Base-by-base conservation (phyloP, 352 stramenopile genomes). In the Phytophthora crassamura region DNA sequence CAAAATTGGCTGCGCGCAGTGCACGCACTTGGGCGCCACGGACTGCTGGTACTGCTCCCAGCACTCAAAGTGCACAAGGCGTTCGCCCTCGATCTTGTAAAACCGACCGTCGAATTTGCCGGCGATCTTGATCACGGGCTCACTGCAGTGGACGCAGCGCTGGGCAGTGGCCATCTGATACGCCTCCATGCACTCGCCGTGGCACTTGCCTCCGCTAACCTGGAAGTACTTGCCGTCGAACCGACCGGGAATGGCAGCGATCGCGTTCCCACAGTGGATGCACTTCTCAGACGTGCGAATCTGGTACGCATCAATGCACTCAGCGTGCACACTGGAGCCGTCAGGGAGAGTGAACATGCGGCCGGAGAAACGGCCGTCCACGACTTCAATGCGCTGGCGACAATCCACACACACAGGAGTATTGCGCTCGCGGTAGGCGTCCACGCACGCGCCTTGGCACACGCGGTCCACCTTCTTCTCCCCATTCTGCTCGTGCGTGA, bases 271-370 rank as follows among this genome's bases (percentile, higher is more conserved):
- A 53, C 87, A 95, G 59, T 94, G 87, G 22, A 83, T 69, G 43
- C 87, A 95, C 47, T 91, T 93, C 43, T 95, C 85, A 5, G 86
- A 83, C 18, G 78, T 85, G 42, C 81, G 82, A 33, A 94, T 90
- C 58, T 89, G 85, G 54, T 95, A 95, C n/a, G 81, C 84, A 54
- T 94, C 87, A 46, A 95, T 91, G 49, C 87, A 95, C 59, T 95
- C 87, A 30, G 82, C 85, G 56, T 95, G 87, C 32, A 93, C 80
- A 25, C 73, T 88, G 18, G 84, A 88, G 5, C 87, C 87, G 49
- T 94, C 86, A 0, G 79, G 80, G 20, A 95, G 74, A 36, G 84
- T 89, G 54, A 88, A 95, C 73, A 95, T 83, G 16, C 84, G 82
- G 1, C 87, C 87, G 0, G 87, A 95, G 53, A 95, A 95, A 14